Evolutionary conservation across 1,284 basidiomycete species (phyloP), one percentile per base, ranked within the genome.

Genomic region (Rugosomyces carneus): DNA sequence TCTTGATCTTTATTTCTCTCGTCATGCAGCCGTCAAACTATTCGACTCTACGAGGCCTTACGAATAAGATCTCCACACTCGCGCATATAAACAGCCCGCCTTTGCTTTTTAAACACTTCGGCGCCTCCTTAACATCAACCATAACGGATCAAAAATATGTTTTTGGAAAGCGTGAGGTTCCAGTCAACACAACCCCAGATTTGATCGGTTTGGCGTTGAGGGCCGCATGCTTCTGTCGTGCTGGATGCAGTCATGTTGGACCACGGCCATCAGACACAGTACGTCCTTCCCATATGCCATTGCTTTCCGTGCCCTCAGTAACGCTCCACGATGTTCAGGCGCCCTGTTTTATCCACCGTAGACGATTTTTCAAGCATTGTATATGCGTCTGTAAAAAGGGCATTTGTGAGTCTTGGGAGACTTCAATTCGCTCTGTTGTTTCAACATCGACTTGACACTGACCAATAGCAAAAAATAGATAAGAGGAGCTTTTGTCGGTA

Each of bases 281-380:
- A 37, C 43, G 74, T 42, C 26, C 13, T 35, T 32, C 16, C n/a
- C n/a, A n/a, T n/a, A n/a, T 18, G 29, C 21, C 39, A 32, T 16
- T 35, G 7, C 18, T 7, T 7, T 24, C 16, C 42, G 32, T 31
- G 7, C 13, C 29, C 24, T 5, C 4, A 23, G 21, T 47, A 10
- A 45, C 43, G 18, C 43, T 16, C 15, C 42, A 9, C 42, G n/a
- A 63, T 18, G 13, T 2, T 16, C 20, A 71, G 69, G 27, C 54
- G 71, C 61, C 89, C 93, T 0, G 84, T 96, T 1, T 64, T 97
- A 5, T 67, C 95, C 21, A 93, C 91, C 0, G 67, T 96, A 0
- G 94, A 97, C 58, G 90, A 94, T n/a, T 55, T 80, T 86, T 56
- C 93, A 96, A 60, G 75, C 87, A 0, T 68, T 96, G 26, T 94